Evolutionary conservation across 2,329 filamentous ascomycete species (phyloP), one percentile per base, ranked within the genome.

Genomic region (Tympanopsis confertula): DNA sequence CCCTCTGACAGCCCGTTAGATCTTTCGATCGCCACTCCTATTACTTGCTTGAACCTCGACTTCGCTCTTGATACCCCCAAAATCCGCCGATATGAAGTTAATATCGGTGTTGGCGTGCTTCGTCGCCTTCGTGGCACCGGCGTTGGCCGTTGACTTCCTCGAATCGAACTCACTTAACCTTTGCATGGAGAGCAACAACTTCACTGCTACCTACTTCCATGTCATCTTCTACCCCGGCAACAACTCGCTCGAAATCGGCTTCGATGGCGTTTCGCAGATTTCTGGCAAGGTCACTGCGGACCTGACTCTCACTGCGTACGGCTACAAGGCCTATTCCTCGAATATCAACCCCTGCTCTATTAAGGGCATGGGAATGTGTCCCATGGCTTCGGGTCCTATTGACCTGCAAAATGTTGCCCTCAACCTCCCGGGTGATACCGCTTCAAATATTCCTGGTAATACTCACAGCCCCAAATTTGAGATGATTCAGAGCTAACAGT

Each of bases 121-220:
- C 30, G 30, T 33, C 30, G 30, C 30, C 7, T 17, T 33, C 15
- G 10, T 33, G 10, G 15, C 30, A 15, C 10, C 24, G n/a, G 10
- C 7, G 15, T 18, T 33, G 7, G 30, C 7, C 7, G 12, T 7
- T 33, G 30, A 33, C 10, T 15, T 33, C 30, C 10, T 86, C 51
- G 65, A 75, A 49, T 82, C 79, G 37, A 74, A 69, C 48, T 82
- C 79, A 36, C 65, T 85, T 43, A 76, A 73, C 49, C 65, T 76
- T 30, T 85, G 79, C 59, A 73, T 77, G 63, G 58, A 65, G 40
- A 74, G 80, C 57, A 79, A 74, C 35, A 74, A 70, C 49, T 82
- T 85, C 53, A 78, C 76, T 2, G 78, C 79, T 41, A 78, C 74
- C 22, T 66, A 81, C 40, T 83, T 84, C 66, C 73, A 82, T 48